Percentiles rank a stretch among this genome's conserved stretches.
These are phyloP conservation scores for Puccinia sorghi DNA, from an alignment of 1,284 basidiomycete genomes.

Conservation along the genomic window DNA sequence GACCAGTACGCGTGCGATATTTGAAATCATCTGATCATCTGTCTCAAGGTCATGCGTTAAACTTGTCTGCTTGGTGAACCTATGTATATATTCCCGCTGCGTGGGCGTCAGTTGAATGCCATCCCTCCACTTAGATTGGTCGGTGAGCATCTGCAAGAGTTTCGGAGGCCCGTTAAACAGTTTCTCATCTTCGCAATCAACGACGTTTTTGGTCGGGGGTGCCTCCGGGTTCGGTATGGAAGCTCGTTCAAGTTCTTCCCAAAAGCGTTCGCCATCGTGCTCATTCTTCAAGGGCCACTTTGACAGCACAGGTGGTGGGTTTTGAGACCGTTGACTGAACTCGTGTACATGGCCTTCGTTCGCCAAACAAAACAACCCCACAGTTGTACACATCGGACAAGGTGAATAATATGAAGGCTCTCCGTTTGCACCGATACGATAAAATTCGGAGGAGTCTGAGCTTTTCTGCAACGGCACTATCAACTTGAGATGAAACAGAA, in stretches of 20 bases:
- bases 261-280: conserved; percentile 32
- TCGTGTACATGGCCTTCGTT: conserved; percentile 28
- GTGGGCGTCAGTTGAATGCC: conserved; percentile 39
- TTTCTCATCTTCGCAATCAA: conserved; percentile 19
- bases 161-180: conserved; percentile 25
- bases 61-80: conserved; percentile 10
- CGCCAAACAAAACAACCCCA: conserved; percentile 32
- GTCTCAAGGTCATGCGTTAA: conserved; percentile 23
- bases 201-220: conserved; percentile 30
- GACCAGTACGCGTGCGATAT: conserved; percentile 25
- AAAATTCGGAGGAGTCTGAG: conserved; percentile 30
- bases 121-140: conserved; percentile 43
- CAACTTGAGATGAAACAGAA: conserved; percentile 64
- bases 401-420: conserved; percentile 42
- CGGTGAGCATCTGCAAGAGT: conserved; percentile 30
- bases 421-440: conserved; percentile 25
- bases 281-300: conserved; percentile 41
- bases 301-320: conserved; percentile 29
- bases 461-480: conserved; percentile 63
- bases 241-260: conserved; percentile 43
- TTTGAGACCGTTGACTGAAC: conserved; percentile 24
- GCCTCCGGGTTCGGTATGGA: conserved; percentile 41
- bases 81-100: conserved; percentile 44
- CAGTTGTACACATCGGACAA: conserved; percentile 27
- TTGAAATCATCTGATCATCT: conserved; percentile 26